Evolutionary conservation across 2,329 filamentous ascomycete genomes (phyloP).

Genomic region (Tolypocladium ovalisporum): DNA sequence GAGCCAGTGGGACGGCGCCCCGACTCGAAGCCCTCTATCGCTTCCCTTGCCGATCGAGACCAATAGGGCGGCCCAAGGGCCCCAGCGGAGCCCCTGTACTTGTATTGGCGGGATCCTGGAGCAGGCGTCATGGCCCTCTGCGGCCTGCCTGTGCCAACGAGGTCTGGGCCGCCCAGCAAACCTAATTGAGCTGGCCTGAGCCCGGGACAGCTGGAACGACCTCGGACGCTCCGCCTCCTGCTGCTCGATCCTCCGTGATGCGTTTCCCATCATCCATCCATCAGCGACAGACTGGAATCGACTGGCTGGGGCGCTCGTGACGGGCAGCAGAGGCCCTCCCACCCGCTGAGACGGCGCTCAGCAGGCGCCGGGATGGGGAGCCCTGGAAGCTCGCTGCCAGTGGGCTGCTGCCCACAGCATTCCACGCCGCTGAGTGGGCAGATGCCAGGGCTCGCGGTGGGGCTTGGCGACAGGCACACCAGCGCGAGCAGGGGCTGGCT

Average conservation of each 20-base stretch:
- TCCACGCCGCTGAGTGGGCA: constrained; percentile 9
- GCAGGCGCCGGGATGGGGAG: neutral
- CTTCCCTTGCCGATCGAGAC: neutral
- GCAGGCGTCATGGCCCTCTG: neutral
- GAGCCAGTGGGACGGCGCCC: neutral
- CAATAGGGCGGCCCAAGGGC: neutral
- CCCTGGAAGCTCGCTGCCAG: neutral
- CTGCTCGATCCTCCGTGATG: no score
- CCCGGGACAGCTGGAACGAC: neutral
- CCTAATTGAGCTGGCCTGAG: neutral
- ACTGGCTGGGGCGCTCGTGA: neutral
- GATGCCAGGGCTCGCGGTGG: neutral
- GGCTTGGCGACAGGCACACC: neutral
- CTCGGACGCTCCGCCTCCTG: neutral
- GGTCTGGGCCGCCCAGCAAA: neutral
- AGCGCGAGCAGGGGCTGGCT: neutral
- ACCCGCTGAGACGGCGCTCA: neutral
- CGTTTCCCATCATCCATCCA: neutral
- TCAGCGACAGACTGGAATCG: neutral
- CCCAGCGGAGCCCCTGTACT: neutral
- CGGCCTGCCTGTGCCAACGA: neutral
- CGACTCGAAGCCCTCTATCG: neutral
- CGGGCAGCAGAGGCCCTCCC: neutral
- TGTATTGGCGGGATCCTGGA: neutral
- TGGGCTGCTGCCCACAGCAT: constrained; percentile 1